phyloP scores from a whole-genome alignment of 164 flowering plant genomes.

The Cinnamomum micranthum region DNA sequence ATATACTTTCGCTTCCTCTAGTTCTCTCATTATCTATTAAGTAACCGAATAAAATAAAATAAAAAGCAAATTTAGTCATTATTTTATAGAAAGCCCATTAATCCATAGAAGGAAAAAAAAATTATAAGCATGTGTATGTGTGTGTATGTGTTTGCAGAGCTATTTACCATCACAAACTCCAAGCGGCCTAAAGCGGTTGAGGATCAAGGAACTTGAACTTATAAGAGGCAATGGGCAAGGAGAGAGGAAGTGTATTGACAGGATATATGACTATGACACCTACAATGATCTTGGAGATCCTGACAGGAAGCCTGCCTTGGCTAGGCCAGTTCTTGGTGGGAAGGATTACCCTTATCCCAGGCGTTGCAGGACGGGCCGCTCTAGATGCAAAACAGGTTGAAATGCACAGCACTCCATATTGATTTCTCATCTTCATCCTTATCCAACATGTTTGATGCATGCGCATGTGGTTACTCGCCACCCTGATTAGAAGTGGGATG shows the following conservation, averaged over 20 bases:
- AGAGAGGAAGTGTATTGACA: slow-evolving; percentile 36
- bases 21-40: too few relatives aligned
- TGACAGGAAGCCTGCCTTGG: slow-evolving; percentile 14
- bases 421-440: too few relatives aligned
- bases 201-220: slow-evolving; percentile 36
- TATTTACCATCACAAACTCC: slow-evolving; percentile 70
- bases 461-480: too few relatives aligned
- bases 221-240: slow-evolving; percentile 48
- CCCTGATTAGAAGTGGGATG: too few relatives aligned
- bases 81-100: too few relatives aligned
- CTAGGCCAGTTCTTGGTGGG: slow-evolving; percentile 60
- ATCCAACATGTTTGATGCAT: too few relatives aligned
- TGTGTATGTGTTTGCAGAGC: too few relatives aligned
- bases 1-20: too few relatives aligned
- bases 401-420: too few relatives aligned
- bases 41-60: not conserved
- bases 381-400: slow-evolving; percentile 7
- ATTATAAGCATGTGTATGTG: too few relatives aligned
- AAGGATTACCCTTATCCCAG: slow-evolving; percentile 52
- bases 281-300: slow-evolving; percentile 70
- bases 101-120: too few relatives aligned
- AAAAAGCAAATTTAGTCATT: slow-evolving; percentile 23
- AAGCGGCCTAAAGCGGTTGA: slow-evolving; percentile 30
- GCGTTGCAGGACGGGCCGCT: slow-evolving; percentile 70
- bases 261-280: slow-evolving; percentile 60